Conservation (phyloP, 805 yeast genomes). For the baker's yeast (Saccharomyces cerevisiae) region DNA sequence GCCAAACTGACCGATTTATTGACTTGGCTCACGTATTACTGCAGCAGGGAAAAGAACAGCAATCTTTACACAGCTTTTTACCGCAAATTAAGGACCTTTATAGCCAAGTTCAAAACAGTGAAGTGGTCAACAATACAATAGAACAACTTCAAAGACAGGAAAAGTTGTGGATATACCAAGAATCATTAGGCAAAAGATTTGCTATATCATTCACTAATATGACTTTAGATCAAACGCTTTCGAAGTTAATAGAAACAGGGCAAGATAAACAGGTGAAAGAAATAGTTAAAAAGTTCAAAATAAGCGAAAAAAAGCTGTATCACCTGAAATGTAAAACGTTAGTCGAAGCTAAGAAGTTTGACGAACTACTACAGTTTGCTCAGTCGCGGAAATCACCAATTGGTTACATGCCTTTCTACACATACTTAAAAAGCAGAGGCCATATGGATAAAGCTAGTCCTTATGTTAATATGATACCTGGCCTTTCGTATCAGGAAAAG, state of each 20-base stretch:
- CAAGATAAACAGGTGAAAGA: constrained; percentile 44
- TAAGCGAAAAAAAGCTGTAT: constrained; percentile 51
- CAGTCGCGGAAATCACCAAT: constrained; percentile 54
- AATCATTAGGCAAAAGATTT: constrained; percentile 36
- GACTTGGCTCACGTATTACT: constrained; percentile 40
- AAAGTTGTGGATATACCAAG: constrained; percentile 38
- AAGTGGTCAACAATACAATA: constrained; percentile 10
- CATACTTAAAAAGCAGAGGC: constrained; percentile 44
- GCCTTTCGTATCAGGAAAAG: constrained; percentile 38
- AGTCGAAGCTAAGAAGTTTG: constrained; percentile 43
- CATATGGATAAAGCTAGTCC: constrained; percentile 51
- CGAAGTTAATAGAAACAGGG: constrained; percentile 36
- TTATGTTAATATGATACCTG: constrained; percentile 48
- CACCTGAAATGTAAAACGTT: constrained; percentile 44
- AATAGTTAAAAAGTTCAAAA: constrained; percentile 44
- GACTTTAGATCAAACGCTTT: constrained; percentile 43
- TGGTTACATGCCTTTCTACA: constrained; percentile 59
- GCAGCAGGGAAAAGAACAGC: constrained; percentile 25
- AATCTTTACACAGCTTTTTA: constrained; percentile 28
- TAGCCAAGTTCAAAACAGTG: constrained; percentile 11
- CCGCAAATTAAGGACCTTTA: constrained; percentile 30
- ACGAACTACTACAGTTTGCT: constrained; percentile 47
- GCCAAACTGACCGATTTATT: constrained; percentile 52
- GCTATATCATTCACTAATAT: constrained; percentile 34
- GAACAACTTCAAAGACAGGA: constrained; percentile 33